phyloP scores from a whole-genome alignment of 108 stramenopile species.

The Skeletonema marinoi region DNA sequence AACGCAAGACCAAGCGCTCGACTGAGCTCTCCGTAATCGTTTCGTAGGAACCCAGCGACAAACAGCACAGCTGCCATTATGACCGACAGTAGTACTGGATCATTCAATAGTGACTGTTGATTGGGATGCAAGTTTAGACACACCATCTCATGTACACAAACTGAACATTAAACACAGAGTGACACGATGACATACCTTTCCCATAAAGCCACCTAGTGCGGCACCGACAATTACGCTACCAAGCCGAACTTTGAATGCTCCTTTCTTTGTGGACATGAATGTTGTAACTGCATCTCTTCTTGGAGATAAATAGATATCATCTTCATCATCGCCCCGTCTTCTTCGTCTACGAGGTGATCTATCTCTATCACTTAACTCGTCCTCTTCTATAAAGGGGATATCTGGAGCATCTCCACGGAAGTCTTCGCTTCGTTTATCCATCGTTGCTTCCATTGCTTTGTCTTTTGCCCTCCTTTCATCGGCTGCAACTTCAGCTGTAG shows the following conservation, averaged over 20 bases:
- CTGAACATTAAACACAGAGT: neutral
- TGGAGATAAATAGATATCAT: slow-evolving; percentile 51
- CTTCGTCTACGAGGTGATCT: slow-evolving; percentile 17
- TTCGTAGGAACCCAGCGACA: slow-evolving; percentile 60
- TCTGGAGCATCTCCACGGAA: slow-evolving; percentile 11
- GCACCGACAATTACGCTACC: slow-evolving; percentile 58
- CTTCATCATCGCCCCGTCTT: slow-evolving; percentile 30
- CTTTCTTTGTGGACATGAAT: slow-evolving; percentile 64
- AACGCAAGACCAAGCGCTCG: slow-evolving; percentile 72
- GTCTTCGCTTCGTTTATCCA: neutral
- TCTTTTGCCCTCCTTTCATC: slow-evolving; percentile 19
- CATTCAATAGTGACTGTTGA: slow-evolving; percentile 44
- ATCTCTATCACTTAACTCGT: slow-evolving; percentile 4
- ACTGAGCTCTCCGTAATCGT: slow-evolving; percentile 76
- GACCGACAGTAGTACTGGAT: slow-evolving; percentile 28
- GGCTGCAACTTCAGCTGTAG: slow-evolving; percentile 38
- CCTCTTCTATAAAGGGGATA: slow-evolving; percentile 25
- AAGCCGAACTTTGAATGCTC: slow-evolving; percentile 53
- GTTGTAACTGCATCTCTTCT: slow-evolving; percentile 71
- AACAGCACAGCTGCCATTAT: slow-evolving; percentile 42
- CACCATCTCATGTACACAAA: neutral
- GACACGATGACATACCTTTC: slow-evolving; percentile 52
- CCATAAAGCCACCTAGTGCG: slow-evolving; percentile 53
- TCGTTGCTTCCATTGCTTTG: neutral
- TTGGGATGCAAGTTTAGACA: slow-evolving; percentile 2